A percentile compares a stretch with the other conserved stretches of the same genome.
Conservation (phyloP, 345 rosid genomes). For the Fremontodendron californicum region DNA sequence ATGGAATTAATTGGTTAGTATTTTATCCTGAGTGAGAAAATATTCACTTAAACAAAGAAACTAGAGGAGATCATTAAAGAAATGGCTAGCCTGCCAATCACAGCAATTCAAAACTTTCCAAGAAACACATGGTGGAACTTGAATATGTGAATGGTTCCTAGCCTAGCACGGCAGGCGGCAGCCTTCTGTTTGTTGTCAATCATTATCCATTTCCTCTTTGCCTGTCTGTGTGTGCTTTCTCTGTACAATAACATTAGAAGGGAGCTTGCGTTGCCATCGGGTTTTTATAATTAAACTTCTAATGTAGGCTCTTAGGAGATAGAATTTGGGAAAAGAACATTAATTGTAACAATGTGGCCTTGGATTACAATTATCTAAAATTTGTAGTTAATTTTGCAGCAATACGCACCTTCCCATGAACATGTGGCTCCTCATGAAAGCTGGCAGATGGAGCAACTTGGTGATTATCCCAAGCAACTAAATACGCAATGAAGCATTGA, state of each 20-base stretch:
- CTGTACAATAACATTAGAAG: no score
- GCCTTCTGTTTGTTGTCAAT: not conserved
- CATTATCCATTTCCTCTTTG: not conserved
- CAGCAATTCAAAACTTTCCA: not conserved
- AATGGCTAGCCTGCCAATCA: not conserved
- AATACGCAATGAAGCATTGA: constrained; percentile 30
- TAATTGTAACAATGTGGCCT: not conserved
- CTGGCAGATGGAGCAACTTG: constrained; percentile 80
- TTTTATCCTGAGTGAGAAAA: not conserved
- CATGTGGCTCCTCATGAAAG: constrained; percentile 83
- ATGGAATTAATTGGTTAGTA: not conserved
- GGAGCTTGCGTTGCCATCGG: not conserved
- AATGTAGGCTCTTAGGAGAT: not conserved
- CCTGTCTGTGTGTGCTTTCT: not conserved
- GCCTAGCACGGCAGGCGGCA: not conserved
- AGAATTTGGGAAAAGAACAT: not conserved
- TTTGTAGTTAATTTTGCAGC: constrained; percentile 37
- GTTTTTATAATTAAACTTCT: not conserved
- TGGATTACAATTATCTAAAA: not conserved
- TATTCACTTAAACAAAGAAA: not conserved
- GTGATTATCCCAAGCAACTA: constrained; percentile 43
- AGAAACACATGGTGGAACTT: not conserved
- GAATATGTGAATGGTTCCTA: not conserved
- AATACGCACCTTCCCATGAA: constrained; percentile 60
- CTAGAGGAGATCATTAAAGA: not conserved